Conservation (phyloP, 2,329 filamentous ascomycete genomes). For the Ophiostoma tasmaniense region DNA sequence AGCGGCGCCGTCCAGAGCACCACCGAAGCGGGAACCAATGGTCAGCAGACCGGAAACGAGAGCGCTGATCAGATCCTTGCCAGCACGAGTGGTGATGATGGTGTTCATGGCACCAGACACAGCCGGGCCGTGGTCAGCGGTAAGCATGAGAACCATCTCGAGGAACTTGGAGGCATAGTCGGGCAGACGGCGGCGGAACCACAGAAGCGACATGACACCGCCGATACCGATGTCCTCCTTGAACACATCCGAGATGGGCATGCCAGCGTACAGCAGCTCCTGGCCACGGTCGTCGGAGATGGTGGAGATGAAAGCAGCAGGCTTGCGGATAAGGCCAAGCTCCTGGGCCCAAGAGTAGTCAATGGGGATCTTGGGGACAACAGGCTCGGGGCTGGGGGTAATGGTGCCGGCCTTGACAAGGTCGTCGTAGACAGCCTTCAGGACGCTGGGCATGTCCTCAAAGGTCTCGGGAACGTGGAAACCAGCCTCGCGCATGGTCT, state of each 20-base stretch:
- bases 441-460: conserved; percentile 76
- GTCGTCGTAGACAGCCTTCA: conserved; percentile 78
- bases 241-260: conserved; percentile 99
- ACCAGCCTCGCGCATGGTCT: conserved; percentile 89
- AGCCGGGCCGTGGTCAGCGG: conserved; percentile 95
- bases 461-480: conserved; percentile 94
- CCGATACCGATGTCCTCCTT: conserved; percentile 97
- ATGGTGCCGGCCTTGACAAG: conserved; percentile 79
- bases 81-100: conserved; percentile 98
- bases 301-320: conserved; percentile 98
- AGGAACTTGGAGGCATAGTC: conserved; percentile 97
- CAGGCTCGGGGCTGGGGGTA: conserved; percentile 76
- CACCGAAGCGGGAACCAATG: conserved; percentile 96
- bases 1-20: conserved; percentile 92
- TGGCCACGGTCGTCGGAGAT: conserved; percentile 99
- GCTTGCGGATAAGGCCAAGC: conserved; percentile 98
- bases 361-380: conserved; percentile 97
- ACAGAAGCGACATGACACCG: conserved; percentile 98
- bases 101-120: conserved; percentile 99
- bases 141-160: conserved; percentile 99
- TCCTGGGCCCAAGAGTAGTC: conserved; percentile 99
- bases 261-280: conserved; percentile 95
- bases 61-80: conserved; percentile 95
- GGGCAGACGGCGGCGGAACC: conserved; percentile 97
- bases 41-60: conserved; percentile 95